Evolutionary conservation across 2,329 filamentous ascomycete species (phyloP).

Genomic region (Verticillium tricorpus): DNA sequence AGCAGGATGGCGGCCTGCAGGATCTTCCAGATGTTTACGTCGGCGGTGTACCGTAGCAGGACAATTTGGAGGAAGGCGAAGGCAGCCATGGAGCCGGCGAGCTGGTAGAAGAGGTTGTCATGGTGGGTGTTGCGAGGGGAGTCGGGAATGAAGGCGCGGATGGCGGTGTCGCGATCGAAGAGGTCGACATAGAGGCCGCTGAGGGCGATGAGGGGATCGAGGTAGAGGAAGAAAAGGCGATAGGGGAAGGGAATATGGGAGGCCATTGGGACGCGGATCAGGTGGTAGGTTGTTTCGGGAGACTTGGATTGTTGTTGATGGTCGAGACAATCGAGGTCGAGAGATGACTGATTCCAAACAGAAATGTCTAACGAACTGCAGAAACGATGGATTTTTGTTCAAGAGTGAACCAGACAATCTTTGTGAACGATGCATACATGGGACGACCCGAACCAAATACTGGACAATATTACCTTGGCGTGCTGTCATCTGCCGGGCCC

Average conservation of each 20-base stretch:
- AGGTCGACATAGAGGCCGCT: conserved; percentile 16
- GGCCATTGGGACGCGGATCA: neutral
- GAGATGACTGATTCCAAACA: too few species aligned
- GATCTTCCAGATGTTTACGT: conserved; percentile 15
- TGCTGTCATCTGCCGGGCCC: too few species aligned
- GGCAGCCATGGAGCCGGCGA: conserved; percentile 13
- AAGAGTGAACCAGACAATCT: too few species aligned
- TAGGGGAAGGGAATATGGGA: conserved; percentile 7
- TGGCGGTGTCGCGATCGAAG: conserved; percentile 8
- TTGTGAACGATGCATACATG: too few species aligned
- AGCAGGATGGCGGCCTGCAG: conserved; percentile 15
- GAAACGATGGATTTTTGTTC: too few species aligned
- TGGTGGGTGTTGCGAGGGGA: conserved; percentile 10
- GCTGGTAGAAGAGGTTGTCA: conserved; percentile 17
- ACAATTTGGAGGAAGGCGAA: conserved; percentile 12
- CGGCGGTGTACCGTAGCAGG: conserved; percentile 13
- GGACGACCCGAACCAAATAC: too few species aligned
- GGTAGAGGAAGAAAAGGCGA: conserved; percentile 16
- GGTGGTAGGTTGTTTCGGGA: too few species aligned
- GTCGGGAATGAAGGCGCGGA: conserved; percentile 8
- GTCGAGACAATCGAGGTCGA: too few species aligned
- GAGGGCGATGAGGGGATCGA: conserved; percentile 14
- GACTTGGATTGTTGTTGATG: too few species aligned
- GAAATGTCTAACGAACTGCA: too few species aligned
- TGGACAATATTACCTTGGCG: too few species aligned